Evolutionary conservation across 352 stramenopile species (phyloP), one percentile per base, ranked within the genome.

Genomic region (Phytophthora nicotianae): DNA sequence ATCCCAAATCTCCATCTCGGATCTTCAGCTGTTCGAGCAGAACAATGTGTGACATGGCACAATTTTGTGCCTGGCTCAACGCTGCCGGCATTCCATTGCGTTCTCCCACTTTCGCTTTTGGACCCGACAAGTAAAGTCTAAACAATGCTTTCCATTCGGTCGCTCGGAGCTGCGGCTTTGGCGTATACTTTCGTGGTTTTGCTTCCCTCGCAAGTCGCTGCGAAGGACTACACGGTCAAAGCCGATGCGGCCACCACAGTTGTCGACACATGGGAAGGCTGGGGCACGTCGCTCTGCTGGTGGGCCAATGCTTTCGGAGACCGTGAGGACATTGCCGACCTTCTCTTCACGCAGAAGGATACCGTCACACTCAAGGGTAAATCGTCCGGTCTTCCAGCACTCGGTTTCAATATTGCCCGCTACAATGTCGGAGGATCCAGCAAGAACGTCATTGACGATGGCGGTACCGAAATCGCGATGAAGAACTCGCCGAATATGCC

Each of bases 241-340:
- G 16, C 55, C 17, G 54, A 70, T 58, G 46, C 53, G 10, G 24
- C 26, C 24, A 66, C 57, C 20, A 63, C 58, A 19, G 19, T 76
- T 4, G 35, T 68, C 16, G 38, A 60, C 7, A 52, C 33, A 1
- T 89, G 77, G 79, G 75, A 84, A 74, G 79, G 77, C 23, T 89
- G 73, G 73, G 79, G 79, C 20, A 86, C 77, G 9, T 87, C 79
- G 45, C 75, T 89, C 37, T 79, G 66, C 53, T 89, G 77, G 79
- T 89, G 77, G 70, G 75, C 79, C 19, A 89, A 89, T 46, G 77
- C 71, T 20, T 86, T 89, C 37, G 79, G 75, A 24, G 57, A 79
- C n/a, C 79, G 77, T 29, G 60, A 74, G 7, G 77, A 89, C 20
- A 50, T 89, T 24, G 79, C 77, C 19, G 79, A 89, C 38, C 49